phyloP scores from a whole-genome alignment of 345 rosid species.

The Lumnitzera racemosa region DNA sequence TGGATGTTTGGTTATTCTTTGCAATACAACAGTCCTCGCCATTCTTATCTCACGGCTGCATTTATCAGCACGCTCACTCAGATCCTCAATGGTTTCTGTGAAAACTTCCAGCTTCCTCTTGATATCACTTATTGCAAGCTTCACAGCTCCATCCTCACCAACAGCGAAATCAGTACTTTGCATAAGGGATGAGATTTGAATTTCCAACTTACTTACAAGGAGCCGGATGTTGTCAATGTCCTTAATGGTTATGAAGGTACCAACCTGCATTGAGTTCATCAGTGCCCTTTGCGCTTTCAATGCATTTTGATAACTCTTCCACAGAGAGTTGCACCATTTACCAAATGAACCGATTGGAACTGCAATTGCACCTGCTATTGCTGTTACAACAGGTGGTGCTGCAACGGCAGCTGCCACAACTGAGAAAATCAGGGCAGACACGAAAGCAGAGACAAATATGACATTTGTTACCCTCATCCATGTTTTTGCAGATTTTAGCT shows the following conservation, averaged over 20 bases:
- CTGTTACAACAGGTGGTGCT: constrained; percentile 63
- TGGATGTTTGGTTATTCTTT: constrained; percentile 46
- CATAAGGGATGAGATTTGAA: constrained; percentile 47
- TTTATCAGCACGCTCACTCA: constrained; percentile 49
- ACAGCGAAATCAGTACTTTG: constrained; percentile 42
- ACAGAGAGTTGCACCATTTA: constrained; percentile 65
- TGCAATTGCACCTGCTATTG: constrained; percentile 61
- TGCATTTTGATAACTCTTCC: constrained; percentile 52
- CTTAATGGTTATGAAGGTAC: constrained; percentile 39
- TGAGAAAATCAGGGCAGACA: constrained; percentile 68
- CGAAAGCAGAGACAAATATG: constrained; percentile 57
- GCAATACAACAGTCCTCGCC: constrained; percentile 70
- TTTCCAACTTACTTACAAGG: constrained; percentile 48
- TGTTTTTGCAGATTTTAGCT: constrained; percentile 41
- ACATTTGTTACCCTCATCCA: constrained; percentile 78
- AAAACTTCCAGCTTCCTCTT: constrained; percentile 59
- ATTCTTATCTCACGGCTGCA: constrained; percentile 58
- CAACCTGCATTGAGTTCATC: constrained; percentile 32
- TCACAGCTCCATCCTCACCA: constrained; percentile 44
- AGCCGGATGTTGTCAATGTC: constrained; percentile 64
- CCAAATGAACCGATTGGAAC: constrained; percentile 69
- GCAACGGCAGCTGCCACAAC: constrained; percentile 87
- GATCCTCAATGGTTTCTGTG: constrained; percentile 47
- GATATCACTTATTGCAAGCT: constrained; percentile 69
- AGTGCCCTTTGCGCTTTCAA: constrained; percentile 52